phyloP scores from a whole-genome alignment of 257 asterid genomes.

The Prunella vulgaris region DNA sequence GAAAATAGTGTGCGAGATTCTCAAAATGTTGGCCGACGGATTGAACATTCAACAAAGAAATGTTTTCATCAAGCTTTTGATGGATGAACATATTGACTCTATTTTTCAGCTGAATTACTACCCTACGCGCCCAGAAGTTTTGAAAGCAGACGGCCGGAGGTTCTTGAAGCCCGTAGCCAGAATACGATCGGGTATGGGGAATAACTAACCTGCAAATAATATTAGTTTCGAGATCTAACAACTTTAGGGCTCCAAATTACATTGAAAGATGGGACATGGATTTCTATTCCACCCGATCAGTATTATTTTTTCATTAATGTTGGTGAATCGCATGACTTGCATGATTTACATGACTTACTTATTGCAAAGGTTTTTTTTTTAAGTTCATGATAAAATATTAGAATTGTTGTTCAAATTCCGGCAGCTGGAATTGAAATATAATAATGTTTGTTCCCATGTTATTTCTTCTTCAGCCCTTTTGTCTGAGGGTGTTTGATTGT shows the following conservation, averaged over 20 bases:
- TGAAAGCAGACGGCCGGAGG: too few species aligned
- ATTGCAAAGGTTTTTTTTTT: too few species aligned
- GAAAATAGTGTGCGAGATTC: conserved; percentile 54
- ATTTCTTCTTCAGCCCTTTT: too few species aligned
- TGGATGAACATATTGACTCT: conserved; percentile 62
- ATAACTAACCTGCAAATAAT: conserved; percentile 91
- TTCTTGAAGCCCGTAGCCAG: conserved; percentile 24
- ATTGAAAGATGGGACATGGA: conserved; percentile 60
- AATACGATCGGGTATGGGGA: conserved; percentile 67
- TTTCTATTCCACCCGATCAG: conserved; percentile 72
- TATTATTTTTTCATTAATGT: conserved; percentile 71
- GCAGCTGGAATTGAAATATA: too few species aligned
- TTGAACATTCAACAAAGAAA: conserved; percentile 36
- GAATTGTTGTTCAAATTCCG: too few species aligned
- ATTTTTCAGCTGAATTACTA: conserved; percentile 60
- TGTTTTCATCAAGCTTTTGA: conserved; percentile 43
- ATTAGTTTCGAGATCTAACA: conserved; percentile 71
- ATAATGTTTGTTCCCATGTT: too few species aligned
- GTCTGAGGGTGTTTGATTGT: too few species aligned
- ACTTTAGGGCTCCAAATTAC: conserved; percentile 70
- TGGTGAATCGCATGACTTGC: conserved; percentile 81
- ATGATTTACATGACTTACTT: too few species aligned
- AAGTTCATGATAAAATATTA: too few species aligned
- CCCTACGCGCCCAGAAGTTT: too few species aligned
- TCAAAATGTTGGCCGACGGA: conserved; percentile 57